These are phyloP conservation scores for Irpex sp. DNA, from an alignment of 1,284 basidiomycete genomes.

Conservation along the genomic window DNA sequence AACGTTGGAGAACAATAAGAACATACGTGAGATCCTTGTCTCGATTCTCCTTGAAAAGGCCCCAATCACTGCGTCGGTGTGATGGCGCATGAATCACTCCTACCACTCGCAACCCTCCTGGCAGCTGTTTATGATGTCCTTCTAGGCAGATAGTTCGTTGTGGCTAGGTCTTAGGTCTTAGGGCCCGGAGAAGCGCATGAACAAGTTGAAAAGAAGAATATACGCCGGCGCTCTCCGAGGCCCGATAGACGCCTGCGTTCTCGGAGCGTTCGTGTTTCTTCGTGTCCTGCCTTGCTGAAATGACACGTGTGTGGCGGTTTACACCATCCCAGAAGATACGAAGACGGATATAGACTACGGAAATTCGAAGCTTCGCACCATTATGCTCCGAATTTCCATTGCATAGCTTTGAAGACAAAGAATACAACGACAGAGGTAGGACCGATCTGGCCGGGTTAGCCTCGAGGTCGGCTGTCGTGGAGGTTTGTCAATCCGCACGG, in stretches of 20 bases:
- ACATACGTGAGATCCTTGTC: neutral
- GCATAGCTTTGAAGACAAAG: neutral
- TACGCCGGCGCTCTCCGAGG: neutral
- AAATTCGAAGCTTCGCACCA: neutral
- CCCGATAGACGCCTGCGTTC: neutral
- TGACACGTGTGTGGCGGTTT: neutral
- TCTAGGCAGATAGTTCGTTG: neutral
- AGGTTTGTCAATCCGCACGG: neutral
- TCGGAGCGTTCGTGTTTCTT: neutral
- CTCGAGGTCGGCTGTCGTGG: neutral
- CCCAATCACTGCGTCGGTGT: neutral
- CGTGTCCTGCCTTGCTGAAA: neutral
- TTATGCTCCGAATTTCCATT: neutral
- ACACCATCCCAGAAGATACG: neutral
- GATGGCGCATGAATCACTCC: neutral
- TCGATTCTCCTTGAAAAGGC: neutral
- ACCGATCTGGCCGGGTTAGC: neutral
- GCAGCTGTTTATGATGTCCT: neutral
- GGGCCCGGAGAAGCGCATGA: neutral
- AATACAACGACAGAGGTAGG: neutral
- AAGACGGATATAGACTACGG: neutral
- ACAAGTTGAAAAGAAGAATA: neutral
- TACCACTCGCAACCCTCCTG: neutral
- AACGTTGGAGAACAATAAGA: constrained; percentile 18
- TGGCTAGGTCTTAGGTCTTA: neutral